Percentiles rank a stretch among this genome's conserved stretches.
These are phyloP conservation scores for Cryptococcus sp. DNA, from an alignment of 1,284 basidiomycete genomes.

Conservation along the genomic window DNA sequence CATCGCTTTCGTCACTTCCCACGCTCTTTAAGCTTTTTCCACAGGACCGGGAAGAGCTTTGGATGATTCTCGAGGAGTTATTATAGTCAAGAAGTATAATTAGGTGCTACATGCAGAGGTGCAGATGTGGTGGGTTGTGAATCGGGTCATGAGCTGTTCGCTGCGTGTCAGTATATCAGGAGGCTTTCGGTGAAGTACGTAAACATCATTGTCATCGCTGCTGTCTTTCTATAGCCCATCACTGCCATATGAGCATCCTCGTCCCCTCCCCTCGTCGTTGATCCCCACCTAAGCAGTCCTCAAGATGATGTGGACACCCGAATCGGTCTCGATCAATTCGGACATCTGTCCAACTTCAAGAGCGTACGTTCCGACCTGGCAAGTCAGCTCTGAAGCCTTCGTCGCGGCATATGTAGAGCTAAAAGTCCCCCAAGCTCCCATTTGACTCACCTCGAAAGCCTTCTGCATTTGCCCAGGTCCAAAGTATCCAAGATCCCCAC, in stretches of 20 bases:
- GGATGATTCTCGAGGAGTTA: no score
- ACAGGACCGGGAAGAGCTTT: no score
- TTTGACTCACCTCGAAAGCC: slow-evolving; percentile 66
- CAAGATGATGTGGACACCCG: slow-evolving; percentile 92
- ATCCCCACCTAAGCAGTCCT: slow-evolving; percentile 63
- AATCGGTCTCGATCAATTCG: slow-evolving; percentile 82
- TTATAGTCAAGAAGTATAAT: no score
- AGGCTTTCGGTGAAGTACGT: no score
- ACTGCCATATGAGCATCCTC: neutral
- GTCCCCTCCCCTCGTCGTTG: neutral
- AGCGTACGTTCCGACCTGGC: slow-evolving; percentile 69
- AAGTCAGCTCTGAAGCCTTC: slow-evolving; percentile 1
- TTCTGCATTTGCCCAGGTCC: slow-evolving; percentile 91
- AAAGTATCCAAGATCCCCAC: slow-evolving; percentile 85
- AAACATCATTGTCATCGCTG: no score
- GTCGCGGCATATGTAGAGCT: neutral
- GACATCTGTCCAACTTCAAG: slow-evolving; percentile 81
- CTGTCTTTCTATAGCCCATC: no score
- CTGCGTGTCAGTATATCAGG: no score
- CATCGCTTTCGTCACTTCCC: slow-evolving; percentile 12
- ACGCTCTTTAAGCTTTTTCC: neutral
- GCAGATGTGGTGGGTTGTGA: no score
- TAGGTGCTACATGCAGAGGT: neutral
- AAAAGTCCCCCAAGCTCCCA: neutral
- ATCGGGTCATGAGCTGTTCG: no score